Base-by-base conservation (phyloP, 257 asterid species). In the Primulina tabacum region DNA sequence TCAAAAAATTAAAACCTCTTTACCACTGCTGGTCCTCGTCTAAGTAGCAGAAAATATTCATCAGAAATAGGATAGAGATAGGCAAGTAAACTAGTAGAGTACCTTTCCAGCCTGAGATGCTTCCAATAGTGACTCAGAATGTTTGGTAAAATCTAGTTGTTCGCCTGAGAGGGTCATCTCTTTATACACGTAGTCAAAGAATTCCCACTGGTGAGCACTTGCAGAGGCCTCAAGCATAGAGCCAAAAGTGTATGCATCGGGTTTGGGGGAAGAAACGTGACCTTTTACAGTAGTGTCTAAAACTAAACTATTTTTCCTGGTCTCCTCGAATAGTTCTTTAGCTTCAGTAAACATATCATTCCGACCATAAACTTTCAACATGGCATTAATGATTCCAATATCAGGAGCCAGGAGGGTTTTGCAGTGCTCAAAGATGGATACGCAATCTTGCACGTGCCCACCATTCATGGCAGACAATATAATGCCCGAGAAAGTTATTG, bases 41-140 rank as follows among this genome's bases (percentile, higher is more conserved):
- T 34, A 6, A 17, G 24, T 11, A 55, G 34, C 38, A 60, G 11
- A 1, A n/a, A 38, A 33, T 50, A 29, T 62, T 20, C 29, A 66
- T 67, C 35, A 65, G 71, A 55, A 69, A 26, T 38, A 37, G 37
- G 38, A 66, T 20, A 28, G 2, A 30, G 40, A 26, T 60, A 38
- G 16, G 20, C 6, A 20, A 57, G 50, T 14, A 59, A 60, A 52
- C 6, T 30, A 47, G 59, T 38, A 61, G 30, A 60, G 50, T 73
- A 93, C 99, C 96, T 93, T 93, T 64, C 97, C 99, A 53, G 88
- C 88, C 81, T 71, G 81, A 68, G 97, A 90, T 62, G 97, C 92
- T 80, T 86, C 85, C 67, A 87, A 86, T 60, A 93, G 59, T 64
- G 88, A 70, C 57, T 28, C 65, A 34, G 86, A 86, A 62, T 84